These are phyloP conservation scores for Nicotiana undulata DNA, from an alignment of 257 asterid species.

Conservation along the genomic window DNA sequence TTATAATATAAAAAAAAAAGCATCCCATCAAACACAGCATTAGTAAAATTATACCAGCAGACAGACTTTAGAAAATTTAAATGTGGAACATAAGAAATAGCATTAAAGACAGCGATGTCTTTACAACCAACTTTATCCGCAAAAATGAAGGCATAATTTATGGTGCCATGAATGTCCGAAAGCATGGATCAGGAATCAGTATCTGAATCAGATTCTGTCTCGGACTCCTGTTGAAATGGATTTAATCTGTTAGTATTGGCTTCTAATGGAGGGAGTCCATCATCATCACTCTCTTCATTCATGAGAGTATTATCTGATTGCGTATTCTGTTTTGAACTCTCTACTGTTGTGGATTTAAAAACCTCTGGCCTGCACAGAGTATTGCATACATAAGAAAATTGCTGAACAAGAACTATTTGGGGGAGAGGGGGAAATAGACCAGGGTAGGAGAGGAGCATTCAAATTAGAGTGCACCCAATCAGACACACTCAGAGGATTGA, in stretches of 20 bases:
- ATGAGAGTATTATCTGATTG: conserved; percentile 16
- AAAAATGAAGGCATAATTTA: not conserved
- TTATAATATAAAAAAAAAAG: not conserved
- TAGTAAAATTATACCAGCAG: not conserved
- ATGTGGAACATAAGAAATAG: not conserved
- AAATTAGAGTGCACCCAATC: not conserved
- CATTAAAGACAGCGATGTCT: not conserved
- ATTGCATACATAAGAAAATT: not conserved
- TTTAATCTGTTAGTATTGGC: conserved; percentile 69
- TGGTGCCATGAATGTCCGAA: not conserved
- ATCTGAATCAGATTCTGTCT: conserved; percentile 35
- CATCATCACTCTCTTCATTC: conserved; percentile 40
- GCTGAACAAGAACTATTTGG: not conserved
- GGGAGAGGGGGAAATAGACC: not conserved
- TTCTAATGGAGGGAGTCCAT: conserved; percentile 80
- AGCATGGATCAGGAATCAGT: conserved; percentile 25
- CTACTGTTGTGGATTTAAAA: conserved; percentile 32
- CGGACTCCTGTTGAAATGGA: conserved; percentile 27
- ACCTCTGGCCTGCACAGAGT: conserved; percentile 46
- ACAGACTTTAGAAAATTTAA: not conserved
- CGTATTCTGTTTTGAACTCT: conserved; percentile 18
- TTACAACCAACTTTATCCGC: not conserved
- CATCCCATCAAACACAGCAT: not conserved
- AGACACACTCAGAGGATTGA: not conserved
- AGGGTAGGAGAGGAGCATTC: not conserved